A percentile compares a stretch with the other conserved stretches of the same genome.
These are phyloP conservation scores for Botrytis sinoallii DNA, from an alignment of 2,329 filamentous ascomycete genomes.

Conservation along the genomic window DNA sequence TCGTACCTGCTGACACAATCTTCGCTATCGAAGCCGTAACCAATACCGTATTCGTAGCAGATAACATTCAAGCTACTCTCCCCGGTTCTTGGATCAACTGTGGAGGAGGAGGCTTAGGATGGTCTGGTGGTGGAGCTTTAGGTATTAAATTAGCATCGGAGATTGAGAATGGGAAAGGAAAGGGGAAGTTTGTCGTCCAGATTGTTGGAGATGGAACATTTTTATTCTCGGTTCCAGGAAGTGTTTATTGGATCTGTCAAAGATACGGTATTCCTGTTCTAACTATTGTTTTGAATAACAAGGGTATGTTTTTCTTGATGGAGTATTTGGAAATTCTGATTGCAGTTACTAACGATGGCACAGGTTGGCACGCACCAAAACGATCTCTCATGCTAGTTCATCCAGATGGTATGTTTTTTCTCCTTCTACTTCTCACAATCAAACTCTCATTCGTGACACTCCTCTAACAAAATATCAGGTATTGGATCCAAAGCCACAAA, in stretches of 20 bases:
- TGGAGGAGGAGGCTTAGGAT: conserved; percentile 75
- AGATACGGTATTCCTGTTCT: conserved; percentile 64
- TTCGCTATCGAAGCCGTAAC: conserved; percentile 79
- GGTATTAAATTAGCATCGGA: conserved; percentile 71
- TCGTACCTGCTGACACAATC: conserved; percentile 63
- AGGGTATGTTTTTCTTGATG: conserved; percentile 40
- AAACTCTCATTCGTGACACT: not conserved
- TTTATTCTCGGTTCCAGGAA: conserved; percentile 62
- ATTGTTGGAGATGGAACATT: conserved; percentile 68
- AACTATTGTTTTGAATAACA: conserved; percentile 67
- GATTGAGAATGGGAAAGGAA: conserved; percentile 44
- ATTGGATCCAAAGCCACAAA: conserved; percentile 59
- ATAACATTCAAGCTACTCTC: conserved; percentile 65
- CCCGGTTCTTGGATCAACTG: conserved; percentile 80
- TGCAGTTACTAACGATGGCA: not conserved
- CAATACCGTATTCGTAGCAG: conserved; percentile 61
- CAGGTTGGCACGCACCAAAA: conserved; percentile 64
- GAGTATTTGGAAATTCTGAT: not conserved
- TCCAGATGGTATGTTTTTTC: conserved; percentile 43
- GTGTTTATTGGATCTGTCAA: conserved; percentile 66
- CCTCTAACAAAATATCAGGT: conserved; percentile 39
- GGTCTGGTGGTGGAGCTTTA: conserved; percentile 72
- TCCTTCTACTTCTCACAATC: not conserved
- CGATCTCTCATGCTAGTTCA: conserved; percentile 62
- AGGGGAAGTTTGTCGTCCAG: conserved; percentile 59